phyloP scores from a whole-genome alignment of 805 yeast species.

The Barnettozyma siamensis region DNA sequence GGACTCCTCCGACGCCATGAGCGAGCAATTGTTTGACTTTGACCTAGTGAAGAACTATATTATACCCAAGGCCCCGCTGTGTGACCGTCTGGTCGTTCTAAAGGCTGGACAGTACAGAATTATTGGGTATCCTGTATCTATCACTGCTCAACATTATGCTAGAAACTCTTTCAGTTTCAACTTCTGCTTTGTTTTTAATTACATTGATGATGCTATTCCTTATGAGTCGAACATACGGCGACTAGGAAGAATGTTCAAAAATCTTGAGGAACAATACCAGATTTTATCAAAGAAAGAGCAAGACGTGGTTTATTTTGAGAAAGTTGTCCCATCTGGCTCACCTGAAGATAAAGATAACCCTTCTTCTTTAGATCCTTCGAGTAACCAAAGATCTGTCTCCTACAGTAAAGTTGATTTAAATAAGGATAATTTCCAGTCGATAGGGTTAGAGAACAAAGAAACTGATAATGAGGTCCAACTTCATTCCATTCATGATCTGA shows the following conservation, averaged over 20 bases:
- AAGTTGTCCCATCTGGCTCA: constrained; percentile 1
- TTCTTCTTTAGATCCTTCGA: constrained; percentile 18
- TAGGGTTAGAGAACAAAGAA: constrained; percentile 20
- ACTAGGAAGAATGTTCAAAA: constrained; percentile 82
- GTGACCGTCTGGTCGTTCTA: constrained; percentile 74
- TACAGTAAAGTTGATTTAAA: constrained; percentile 17
- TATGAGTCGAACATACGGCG: constrained; percentile 82
- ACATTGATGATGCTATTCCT: constrained; percentile 73
- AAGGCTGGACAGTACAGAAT: constrained; percentile 66
- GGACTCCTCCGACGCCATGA: constrained; percentile 27
- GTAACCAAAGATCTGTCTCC: background rate
- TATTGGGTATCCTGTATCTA: constrained; percentile 84
- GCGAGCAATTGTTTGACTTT: constrained; percentile 58
- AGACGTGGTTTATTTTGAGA: constrained; percentile 31
- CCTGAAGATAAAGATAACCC: constrained; percentile 7
- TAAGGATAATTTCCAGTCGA: constrained; percentile 18
- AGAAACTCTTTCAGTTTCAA: constrained; percentile 92
- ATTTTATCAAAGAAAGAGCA: constrained; percentile 54
- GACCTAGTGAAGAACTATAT: constrained; percentile 84
- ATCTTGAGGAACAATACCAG: constrained; percentile 83
- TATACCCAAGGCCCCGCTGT: constrained; percentile 88
- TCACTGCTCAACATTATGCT: constrained; percentile 68
- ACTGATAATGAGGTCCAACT: constrained; percentile 20
- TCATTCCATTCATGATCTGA: constrained; percentile 61
- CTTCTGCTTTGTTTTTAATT: constrained; percentile 85